phyloP scores from a whole-genome alignment of 345 rosid species.

The Bruguiera gymnorhiza region DNA sequence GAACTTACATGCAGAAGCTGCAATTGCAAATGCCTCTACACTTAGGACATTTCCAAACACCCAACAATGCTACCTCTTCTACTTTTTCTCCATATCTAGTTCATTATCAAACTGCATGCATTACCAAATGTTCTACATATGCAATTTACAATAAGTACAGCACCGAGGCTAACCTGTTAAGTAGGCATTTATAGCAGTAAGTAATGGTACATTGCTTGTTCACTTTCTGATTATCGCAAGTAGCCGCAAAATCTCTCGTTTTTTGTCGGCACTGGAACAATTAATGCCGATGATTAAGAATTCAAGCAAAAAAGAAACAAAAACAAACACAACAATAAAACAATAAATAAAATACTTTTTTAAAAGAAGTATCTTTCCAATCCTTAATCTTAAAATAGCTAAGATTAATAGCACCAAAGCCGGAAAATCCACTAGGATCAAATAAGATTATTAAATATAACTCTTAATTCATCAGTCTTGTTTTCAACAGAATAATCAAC shows the following conservation, averaged over 20 bases:
- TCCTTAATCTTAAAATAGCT: background rate
- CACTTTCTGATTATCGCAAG: constrained; percentile 44
- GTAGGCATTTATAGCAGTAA: constrained; percentile 65
- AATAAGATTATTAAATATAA: background rate
- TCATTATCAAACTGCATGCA: background rate
- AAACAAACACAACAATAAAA: background rate
- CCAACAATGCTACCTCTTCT: constrained; percentile 41
- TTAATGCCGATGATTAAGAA: constrained; percentile 13
- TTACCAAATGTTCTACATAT: background rate
- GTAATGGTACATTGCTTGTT: constrained; percentile 44
- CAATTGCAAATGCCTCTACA: constrained; percentile 85
- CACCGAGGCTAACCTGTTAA: constrained; percentile 50
- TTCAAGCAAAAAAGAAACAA: background rate
- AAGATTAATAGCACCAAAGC: background rate
- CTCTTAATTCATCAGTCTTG: background rate
- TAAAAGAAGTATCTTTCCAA: background rate
- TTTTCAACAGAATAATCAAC: background rate
- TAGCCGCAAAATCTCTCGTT: constrained; percentile 46
- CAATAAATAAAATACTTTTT: background rate
- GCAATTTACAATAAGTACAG: background rate
- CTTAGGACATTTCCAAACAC: constrained; percentile 72
- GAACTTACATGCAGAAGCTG: constrained; percentile 69
- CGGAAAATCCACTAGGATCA: background rate
- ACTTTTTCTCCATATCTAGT: constrained; percentile 73
- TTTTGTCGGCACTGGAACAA: constrained; percentile 76